Evolutionary conservation across 176 grass and related monocot species (phyloP), one percentile per base, ranked within the genome.

Genomic region (Oryza rufipogon): DNA sequence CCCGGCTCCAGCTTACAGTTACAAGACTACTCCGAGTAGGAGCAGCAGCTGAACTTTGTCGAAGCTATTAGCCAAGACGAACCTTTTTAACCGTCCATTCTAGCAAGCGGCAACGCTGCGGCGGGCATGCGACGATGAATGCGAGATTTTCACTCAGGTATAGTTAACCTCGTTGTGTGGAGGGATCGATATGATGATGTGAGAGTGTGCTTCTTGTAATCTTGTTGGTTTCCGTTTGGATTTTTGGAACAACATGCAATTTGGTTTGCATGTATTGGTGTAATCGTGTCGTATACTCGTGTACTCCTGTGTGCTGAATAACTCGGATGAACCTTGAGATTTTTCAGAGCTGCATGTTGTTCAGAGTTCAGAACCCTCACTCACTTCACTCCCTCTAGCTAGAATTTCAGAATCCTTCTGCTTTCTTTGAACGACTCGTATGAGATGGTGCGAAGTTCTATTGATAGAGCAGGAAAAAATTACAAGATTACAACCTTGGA

Each of bases 291-390:
- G 16, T 49, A 38, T 66, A 16, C 52, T 34, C 33, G 19, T 73
- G 19, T 41, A 41, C 36, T 38, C 36, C 36, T 38, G 36, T 63
- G 34, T 47, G 36, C 47, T 63, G n/a, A 83, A 75, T 63, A 87
- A 83, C 30, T 79, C 84, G 75, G 17, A 67, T 87, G 80, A 41
- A 70, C 68, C 54, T 68, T 68, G 48, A 61, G 68, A 48, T 36
- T 64, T 64, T 17, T n/a, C 10, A 23, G 69, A 83, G 5, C 19
- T 17, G 23, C 28, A 36, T 46, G 34, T 34, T 26, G 30, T 63
- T 10, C 58, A 23, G 20, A 63, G 20, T 3, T 66, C 58, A 41
- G 61, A 76, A 3, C 42, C 8, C 28, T 68, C 30, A 13, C 13
- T 64, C 52, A 47, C 80, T 51, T 47, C 52, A 47, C 80, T 51